phyloP scores from a whole-genome alignment of 345 rosid genomes.

The Gossypium stocksii region DNA sequence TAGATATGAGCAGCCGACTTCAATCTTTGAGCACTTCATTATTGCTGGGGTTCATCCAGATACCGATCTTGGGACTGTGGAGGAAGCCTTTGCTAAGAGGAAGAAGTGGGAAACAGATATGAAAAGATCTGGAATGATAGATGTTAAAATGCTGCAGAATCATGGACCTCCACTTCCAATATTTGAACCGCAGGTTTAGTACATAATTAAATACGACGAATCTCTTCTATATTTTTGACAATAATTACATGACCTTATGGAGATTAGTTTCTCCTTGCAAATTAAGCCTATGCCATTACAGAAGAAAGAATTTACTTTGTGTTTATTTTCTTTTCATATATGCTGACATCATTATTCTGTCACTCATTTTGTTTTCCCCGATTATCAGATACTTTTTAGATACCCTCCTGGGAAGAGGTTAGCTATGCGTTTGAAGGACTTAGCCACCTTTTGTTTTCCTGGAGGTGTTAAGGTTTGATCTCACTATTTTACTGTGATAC shows the following conservation, averaged over 20 bases:
- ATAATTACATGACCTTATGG: background rate
- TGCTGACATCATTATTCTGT: constrained; percentile 11
- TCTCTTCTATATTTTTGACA: background rate
- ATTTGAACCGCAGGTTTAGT: constrained; percentile 84
- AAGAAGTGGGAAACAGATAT: constrained; percentile 77
- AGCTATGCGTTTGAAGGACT: constrained; percentile 73
- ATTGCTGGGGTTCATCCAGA: constrained; percentile 83
- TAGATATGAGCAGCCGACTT: constrained; percentile 66
- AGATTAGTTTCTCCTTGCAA: background rate
- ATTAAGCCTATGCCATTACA: constrained; percentile 4
- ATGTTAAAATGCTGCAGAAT: constrained; percentile 39
- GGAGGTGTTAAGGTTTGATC: constrained; percentile 79
- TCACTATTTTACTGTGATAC: background rate
- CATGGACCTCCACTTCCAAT: constrained; percentile 67
- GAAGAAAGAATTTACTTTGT: background rate
- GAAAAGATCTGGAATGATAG: constrained; percentile 50
- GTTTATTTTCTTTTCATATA: constrained; percentile 1
- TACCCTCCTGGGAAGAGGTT: constrained; percentile 91
- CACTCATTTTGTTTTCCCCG: constrained; percentile 12
- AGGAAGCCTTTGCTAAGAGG: constrained; percentile 73
- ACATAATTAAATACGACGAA: background rate
- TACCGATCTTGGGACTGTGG: constrained; percentile 67
- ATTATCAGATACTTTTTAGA: constrained; percentile 68
- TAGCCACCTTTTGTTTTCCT: constrained; percentile 92
- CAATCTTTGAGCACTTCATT: constrained; percentile 86